Conservation (phyloP, 345 rosid genomes). For the Brassica rapa region DNA sequence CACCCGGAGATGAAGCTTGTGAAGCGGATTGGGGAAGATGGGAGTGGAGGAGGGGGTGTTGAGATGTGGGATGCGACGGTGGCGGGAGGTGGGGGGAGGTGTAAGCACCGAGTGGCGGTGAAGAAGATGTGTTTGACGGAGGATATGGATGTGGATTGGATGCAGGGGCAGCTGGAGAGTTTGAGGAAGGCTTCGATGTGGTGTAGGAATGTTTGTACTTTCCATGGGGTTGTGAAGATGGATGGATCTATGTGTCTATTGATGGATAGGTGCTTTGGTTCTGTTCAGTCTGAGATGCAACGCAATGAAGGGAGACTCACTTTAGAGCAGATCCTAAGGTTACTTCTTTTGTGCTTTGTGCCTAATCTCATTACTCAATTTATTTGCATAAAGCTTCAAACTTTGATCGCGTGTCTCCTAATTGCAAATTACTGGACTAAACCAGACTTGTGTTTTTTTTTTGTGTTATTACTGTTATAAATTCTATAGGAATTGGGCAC, state of each 20-base stretch:
- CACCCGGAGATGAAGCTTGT: constrained; percentile 71
- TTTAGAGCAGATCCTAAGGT: constrained; percentile 95
- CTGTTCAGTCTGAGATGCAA: constrained; percentile 88
- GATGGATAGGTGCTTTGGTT: constrained; percentile 82
- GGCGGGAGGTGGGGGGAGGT: constrained; percentile 52
- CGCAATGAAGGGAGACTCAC: constrained; percentile 91
- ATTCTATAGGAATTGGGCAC: not conserved
- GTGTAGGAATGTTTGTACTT: constrained; percentile 93
- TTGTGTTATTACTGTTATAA: constrained; percentile 2
- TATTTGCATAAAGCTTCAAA: constrained; percentile 13
- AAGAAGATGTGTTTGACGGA: constrained; percentile 70
- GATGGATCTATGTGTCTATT: constrained; percentile 67
- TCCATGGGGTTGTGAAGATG: constrained; percentile 80
- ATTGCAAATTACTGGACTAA: not conserved
- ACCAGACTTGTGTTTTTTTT: not conserved
- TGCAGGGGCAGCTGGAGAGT: constrained; percentile 74
- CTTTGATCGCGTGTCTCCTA: not conserved
- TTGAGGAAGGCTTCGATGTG: constrained; percentile 79
- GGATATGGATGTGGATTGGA: constrained; percentile 79
- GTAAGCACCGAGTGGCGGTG: constrained; percentile 69
- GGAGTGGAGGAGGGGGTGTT: constrained; percentile 53
- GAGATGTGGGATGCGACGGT: constrained; percentile 79
- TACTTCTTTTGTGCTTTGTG: not conserved
- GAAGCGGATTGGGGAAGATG: constrained; percentile 66
- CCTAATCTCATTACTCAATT: not conserved